phyloP scores from a whole-genome alignment of 2,329 filamentous ascomycete genomes.

The Claviceps sp. region DNA sequence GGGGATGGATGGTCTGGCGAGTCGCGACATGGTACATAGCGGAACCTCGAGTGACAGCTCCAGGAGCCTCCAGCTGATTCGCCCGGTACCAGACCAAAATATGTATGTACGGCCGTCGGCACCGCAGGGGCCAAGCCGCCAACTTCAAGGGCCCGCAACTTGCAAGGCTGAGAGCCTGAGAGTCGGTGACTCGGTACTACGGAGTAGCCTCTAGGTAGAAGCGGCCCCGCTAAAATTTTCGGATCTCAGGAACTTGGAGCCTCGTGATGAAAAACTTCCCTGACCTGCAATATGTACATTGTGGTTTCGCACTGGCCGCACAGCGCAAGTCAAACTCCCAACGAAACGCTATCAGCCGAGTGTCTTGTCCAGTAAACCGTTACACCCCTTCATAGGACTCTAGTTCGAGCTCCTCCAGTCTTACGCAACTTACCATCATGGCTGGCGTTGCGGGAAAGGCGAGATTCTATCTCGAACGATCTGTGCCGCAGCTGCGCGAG shows the following conservation, averaged over 20 bases:
- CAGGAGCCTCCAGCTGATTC: neutral
- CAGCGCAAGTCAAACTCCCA: neutral
- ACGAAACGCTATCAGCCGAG: neutral
- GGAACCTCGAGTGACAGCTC: neutral
- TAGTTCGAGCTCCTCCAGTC: neutral
- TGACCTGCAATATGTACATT: conserved; percentile 27
- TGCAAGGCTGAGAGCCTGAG: conserved; percentile 4
- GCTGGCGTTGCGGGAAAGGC: conserved; percentile 83
- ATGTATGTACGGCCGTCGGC: neutral
- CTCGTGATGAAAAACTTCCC: conserved; percentile 21
- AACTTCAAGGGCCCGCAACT: too few relatives aligned
- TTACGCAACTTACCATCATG: conserved; percentile 35
- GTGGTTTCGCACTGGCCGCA: neutral
- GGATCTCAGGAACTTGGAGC: conserved; percentile 5
- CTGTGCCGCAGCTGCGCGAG: conserved; percentile 82
- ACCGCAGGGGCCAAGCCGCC: too few relatives aligned
- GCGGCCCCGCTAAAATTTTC: conserved; percentile 13
- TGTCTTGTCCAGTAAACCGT: neutral
- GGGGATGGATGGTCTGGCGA: neutral
- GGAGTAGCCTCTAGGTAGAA: too few relatives aligned
- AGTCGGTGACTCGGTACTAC: too few relatives aligned
- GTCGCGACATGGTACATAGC: too few relatives aligned
- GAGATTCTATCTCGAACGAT: conserved; percentile 85
- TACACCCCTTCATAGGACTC: neutral
- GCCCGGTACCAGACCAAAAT: neutral